phyloP scores from a whole-genome alignment of 139 green algal species.

The Astrephomene gubernaculifera region DNA sequence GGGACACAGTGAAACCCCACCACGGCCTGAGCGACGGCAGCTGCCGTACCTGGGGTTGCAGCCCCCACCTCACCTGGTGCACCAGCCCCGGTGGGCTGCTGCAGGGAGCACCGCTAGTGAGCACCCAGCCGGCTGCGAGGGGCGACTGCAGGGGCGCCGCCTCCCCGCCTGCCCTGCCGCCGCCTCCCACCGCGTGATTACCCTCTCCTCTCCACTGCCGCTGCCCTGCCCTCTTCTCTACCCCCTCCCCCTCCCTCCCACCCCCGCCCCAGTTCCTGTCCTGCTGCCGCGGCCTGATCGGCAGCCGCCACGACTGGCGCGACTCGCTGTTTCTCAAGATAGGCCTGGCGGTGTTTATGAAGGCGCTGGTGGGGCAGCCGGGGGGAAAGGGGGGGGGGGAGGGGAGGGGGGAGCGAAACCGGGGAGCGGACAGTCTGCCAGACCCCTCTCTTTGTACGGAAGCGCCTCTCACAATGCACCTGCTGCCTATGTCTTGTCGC shows the following conservation, averaged over 20 bases:
- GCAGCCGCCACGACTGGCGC: constrained; percentile 25
- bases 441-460: too few relatives aligned
- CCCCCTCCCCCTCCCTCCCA: not conserved
- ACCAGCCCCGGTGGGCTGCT: not conserved
- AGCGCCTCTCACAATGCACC: too few relatives aligned
- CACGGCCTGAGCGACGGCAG: not conserved
- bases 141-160: not conserved
- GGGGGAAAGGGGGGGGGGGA: not conserved
- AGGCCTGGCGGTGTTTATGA: constrained; percentile 6
- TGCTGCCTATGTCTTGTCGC: not conserved
- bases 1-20: not conserved
- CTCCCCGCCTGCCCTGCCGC: not conserved
- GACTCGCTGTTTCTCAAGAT: constrained; percentile 45
- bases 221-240: not conserved
- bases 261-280: constrained; percentile 11
- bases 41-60: not conserved
- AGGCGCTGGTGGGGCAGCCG: constrained; percentile 15
- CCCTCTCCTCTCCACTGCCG: not conserved
- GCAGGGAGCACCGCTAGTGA: too few relatives aligned
- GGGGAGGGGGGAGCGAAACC: not conserved
- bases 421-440: too few relatives aligned
- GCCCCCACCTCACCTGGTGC: not conserved
- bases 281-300: constrained; percentile 19
- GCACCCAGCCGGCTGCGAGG: too few relatives aligned
- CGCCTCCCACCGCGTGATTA: not conserved